Percentiles rank a stretch among this genome's conserved stretches.
Evolutionary conservation across 768 basidiomycete genomes (phyloP).

Genomic region (Pluteus cervinus): DNA sequence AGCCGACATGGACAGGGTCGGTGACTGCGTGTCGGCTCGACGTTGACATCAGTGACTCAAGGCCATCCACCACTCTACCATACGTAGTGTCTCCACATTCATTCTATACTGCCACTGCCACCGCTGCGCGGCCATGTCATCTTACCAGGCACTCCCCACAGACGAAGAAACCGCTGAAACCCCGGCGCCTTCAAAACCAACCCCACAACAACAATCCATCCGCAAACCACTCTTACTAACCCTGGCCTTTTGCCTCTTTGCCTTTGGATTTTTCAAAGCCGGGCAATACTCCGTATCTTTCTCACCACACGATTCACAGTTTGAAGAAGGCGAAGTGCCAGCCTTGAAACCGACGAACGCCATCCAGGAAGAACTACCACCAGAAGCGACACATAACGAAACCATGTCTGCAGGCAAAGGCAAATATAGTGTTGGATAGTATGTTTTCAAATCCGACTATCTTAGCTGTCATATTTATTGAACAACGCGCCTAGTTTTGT

Average conservation of each 20-base stretch:
- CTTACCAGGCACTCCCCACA: constrained; percentile 12
- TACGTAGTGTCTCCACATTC: too few relatives aligned
- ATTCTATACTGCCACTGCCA: too few relatives aligned
- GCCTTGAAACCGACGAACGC: too few relatives aligned
- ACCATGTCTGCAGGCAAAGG: constrained; percentile 36
- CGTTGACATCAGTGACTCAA: too few relatives aligned
- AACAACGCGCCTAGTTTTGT: constrained; percentile 48
- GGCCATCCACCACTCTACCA: too few relatives aligned
- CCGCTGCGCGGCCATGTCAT: too few relatives aligned
- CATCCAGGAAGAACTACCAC: too few relatives aligned
- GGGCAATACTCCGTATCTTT: constrained; percentile 31
- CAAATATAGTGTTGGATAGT: constrained; percentile 83
- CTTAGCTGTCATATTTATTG: constrained; percentile 6
- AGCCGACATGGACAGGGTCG: too few relatives aligned
- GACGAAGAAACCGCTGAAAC: constrained; percentile 18
- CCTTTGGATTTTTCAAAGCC: constrained; percentile 35
- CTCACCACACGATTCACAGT: too few relatives aligned
- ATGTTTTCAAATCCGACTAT: constrained; percentile 22
- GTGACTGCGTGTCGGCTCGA: too few relatives aligned
- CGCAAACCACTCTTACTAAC: constrained; percentile 28
- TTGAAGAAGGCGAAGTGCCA: too few relatives aligned
- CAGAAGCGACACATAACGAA: constrained; percentile 9
- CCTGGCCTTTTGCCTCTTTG: constrained; percentile 27
- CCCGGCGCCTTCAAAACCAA: constrained; percentile 13
- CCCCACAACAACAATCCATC: constrained; percentile 16